These are phyloP conservation scores for Botrytis hyacinthi DNA, from an alignment of 2,329 filamentous ascomycete species.

Conservation along the genomic window DNA sequence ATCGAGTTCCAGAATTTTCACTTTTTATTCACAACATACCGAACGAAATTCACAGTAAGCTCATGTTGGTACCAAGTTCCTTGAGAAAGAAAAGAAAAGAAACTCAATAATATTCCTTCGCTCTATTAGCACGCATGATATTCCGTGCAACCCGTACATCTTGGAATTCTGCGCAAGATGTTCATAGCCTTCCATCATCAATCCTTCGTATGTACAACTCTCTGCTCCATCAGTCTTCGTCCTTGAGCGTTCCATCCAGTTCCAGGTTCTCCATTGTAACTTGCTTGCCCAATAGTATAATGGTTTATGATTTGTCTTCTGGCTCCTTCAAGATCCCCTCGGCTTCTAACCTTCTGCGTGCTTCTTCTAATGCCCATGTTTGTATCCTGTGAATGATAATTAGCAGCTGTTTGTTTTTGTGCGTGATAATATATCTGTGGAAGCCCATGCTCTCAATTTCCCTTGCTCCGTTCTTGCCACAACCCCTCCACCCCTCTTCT, in stretches of 20 bases:
- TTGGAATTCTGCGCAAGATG: conserved; percentile 2
- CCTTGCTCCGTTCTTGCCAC: background rate
- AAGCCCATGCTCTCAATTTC: background rate
- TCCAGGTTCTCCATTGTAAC: background rate
- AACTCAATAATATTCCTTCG: conserved; percentile 15
- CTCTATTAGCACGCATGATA: conserved; percentile 14
- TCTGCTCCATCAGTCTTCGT: background rate
- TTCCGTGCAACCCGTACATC: conserved; percentile 16
- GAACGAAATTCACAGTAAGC: background rate
- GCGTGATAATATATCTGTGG: background rate
- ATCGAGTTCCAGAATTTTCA: background rate
- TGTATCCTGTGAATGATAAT: conserved; percentile 69
- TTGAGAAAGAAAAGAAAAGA: conserved; percentile 2
- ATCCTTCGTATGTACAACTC: conserved; percentile 26
- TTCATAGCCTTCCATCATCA: background rate
- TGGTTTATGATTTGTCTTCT: conserved; percentile 39
- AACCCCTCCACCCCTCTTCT: conserved; percentile 14
- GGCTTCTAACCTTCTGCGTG: conserved; percentile 87
- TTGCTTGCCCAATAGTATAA: background rate
- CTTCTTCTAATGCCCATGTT: conserved; percentile 98
- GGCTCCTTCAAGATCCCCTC: conserved; percentile 92
- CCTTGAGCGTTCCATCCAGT: background rate
- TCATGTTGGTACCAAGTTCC: background rate
- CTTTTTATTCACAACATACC: background rate
- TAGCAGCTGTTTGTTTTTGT: background rate